A percentile compares a stretch with the other conserved stretches of the same genome.
phyloP scores from a whole-genome alignment of 257 asterid genomes.

The Solanum piurae region DNA sequence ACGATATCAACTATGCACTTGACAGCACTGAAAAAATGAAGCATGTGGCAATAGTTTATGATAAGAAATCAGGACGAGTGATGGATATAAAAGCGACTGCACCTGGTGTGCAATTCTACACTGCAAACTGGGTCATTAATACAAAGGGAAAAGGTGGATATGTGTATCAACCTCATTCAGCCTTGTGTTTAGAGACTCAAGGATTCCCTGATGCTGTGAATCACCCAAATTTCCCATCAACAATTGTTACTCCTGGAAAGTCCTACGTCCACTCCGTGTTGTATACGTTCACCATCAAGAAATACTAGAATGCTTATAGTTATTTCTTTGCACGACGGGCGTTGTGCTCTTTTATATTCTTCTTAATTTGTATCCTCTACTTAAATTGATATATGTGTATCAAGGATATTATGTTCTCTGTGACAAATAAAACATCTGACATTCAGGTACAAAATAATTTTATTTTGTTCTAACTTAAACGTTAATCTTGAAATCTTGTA shows the following conservation, averaged over 20 bases:
- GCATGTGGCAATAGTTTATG: constrained; percentile 1
- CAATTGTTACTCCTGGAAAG: constrained; percentile 42
- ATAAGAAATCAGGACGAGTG: constrained; percentile 1
- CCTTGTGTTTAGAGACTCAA: constrained; percentile 41
- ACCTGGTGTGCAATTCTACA: constrained; percentile 8
- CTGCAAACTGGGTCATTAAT: background rate
- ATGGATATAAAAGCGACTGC: background rate
- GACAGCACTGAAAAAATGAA: background rate
- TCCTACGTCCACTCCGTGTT: constrained; percentile 38
- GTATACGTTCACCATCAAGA: constrained; percentile 24
- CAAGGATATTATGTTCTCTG: background rate
- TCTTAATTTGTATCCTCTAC: background rate
- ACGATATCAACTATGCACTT: constrained; percentile 10
- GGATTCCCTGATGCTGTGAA: constrained; percentile 87
- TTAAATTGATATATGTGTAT: background rate
- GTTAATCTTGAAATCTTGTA: too few species aligned
- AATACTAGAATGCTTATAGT: background rate
- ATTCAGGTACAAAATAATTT: background rate
- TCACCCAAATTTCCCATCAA: constrained; percentile 62
- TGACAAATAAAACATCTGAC: background rate
- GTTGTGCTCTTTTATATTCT: background rate
- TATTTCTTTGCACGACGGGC: background rate
- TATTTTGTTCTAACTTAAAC: background rate
- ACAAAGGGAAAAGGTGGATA: constrained; percentile 5
- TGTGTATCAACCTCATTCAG: constrained; percentile 3